These are phyloP conservation scores for Podila clonocystis DNA, from an alignment of 192 early-diverging fungal genomes.

Conservation along the genomic window DNA sequence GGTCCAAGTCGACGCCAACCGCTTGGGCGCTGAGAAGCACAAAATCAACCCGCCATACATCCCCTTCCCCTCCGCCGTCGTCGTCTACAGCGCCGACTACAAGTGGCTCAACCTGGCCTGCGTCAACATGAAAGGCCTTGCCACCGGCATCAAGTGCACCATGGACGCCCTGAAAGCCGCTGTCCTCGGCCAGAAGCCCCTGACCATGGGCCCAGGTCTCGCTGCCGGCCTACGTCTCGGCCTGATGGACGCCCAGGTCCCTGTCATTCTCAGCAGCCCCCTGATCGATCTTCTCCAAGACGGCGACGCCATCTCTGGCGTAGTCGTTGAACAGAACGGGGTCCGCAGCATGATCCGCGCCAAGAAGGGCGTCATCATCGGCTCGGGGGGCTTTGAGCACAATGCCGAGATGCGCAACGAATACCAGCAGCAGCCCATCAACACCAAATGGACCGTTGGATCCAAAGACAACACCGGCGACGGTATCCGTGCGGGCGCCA, in stretches of 20 bases:
- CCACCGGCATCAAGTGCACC: background rate
- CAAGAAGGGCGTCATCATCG: constrained; percentile 9
- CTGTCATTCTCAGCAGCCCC: constrained; percentile 11
- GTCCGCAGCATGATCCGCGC: background rate
- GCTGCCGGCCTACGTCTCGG: constrained; percentile 11
- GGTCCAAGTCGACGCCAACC: constrained; percentile 5
- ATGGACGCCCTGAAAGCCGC: background rate
- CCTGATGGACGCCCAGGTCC: constrained; percentile 10
- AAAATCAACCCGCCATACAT: constrained; percentile 10
- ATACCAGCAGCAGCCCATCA: constrained; percentile 18
- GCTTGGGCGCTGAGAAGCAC: background rate
- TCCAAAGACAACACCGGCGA: constrained; percentile 20
- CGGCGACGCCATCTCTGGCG: constrained; percentile 6
- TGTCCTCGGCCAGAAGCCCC: background rate
- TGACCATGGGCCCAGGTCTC: constrained; percentile 14
- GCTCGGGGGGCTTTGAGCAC: constrained; percentile 17
- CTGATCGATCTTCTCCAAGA: constrained; percentile 15
- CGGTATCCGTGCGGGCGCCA: constrained; percentile 10
- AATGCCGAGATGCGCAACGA: constrained; percentile 12
- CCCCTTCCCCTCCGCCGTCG: background rate
- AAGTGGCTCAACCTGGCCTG: constrained; percentile 13
- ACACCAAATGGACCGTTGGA: constrained; percentile 9
- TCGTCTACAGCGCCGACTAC: constrained; percentile 12
- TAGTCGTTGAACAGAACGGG: constrained; percentile 6
- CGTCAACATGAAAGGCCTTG: constrained; percentile 12